phyloP scores from a whole-genome alignment of 257 asterid genomes.

The Cordia subcordata region DNA sequence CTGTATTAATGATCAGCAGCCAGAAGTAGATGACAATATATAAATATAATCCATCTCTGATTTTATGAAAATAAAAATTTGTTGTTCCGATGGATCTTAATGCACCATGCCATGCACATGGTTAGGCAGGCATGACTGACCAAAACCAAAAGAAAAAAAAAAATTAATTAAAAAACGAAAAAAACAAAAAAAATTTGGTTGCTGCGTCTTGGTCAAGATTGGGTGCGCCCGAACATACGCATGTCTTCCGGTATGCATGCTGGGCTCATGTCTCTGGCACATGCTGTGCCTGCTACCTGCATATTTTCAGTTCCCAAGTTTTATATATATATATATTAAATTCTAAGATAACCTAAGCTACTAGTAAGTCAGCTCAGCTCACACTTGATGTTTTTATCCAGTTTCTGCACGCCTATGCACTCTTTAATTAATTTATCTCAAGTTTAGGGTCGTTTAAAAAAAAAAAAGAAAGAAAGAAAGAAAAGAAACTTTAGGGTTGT shows the following conservation, averaged over 20 bases:
- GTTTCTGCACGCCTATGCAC: not conserved
- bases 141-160: no score
- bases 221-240: slow-evolving; percentile 43
- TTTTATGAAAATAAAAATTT: not conserved
- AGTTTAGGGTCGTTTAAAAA: not conserved
- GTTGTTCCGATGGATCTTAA: slow-evolving; percentile 7
- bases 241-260: slow-evolving; percentile 50
- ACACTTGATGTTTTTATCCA: slow-evolving; percentile 4
- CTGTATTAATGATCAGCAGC: not conserved
- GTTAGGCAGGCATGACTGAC: slow-evolving; percentile 20
- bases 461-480: no score
- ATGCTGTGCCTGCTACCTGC: slow-evolving; percentile 50
- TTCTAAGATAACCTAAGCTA: not conserved
- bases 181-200: no score
- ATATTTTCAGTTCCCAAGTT: slow-evolving; percentile 32
- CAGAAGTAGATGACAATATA: not conserved
- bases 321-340: slow-evolving; percentile 19
- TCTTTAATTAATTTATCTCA: not conserved
- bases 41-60: not conserved
- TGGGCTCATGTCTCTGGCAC: slow-evolving; percentile 41
- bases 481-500: no score
- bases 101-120: slow-evolving; percentile 28
- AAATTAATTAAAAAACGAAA: no score
- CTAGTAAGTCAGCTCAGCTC: not conserved
- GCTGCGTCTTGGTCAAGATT: slow-evolving; percentile 37